Percentiles rank a stretch among this genome's conserved stretches.
phyloP scores from a whole-genome alignment of 2,329 filamentous ascomycete species.

The Penicillium polonicum region DNA sequence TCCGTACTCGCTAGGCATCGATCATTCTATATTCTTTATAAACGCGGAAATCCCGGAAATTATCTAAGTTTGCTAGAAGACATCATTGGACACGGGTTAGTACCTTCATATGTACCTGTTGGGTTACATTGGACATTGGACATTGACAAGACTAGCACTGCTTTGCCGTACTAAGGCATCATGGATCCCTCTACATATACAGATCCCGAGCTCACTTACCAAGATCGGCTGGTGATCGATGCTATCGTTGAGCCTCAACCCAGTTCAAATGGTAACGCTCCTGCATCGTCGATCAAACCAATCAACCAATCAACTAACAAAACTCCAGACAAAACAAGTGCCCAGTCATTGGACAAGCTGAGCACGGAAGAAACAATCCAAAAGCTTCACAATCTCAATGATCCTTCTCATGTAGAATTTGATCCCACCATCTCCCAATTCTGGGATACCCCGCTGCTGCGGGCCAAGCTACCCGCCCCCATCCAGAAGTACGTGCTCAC shows the following conservation, averaged over 20 bases:
- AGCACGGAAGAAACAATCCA: slow-evolving; percentile 37
- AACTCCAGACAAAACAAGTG: slow-evolving; percentile 8
- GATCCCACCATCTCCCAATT: slow-evolving; percentile 56
- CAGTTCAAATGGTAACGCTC: slow-evolving; percentile 12
- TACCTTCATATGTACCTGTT: neutral
- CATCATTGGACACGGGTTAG: neutral
- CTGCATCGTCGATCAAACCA: neutral
- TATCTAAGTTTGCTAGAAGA: neutral
- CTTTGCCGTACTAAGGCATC: neutral
- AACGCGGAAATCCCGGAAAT: neutral
- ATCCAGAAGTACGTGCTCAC: slow-evolving; percentile 54
- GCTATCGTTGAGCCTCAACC: slow-evolving; percentile 36
- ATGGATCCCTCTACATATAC: slow-evolving; percentile 34
- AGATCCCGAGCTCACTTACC: slow-evolving; percentile 37
- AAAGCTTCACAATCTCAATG: slow-evolving; percentile 51
- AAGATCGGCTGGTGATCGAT: slow-evolving; percentile 42
- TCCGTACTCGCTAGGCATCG: neutral
- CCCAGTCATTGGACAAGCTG: slow-evolving; percentile 14
- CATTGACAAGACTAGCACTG: slow-evolving; percentile 3
- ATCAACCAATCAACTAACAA: neutral
- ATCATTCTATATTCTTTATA: neutral
- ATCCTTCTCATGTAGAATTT: slow-evolving; percentile 50
- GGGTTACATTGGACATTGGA: neutral
- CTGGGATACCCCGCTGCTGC: slow-evolving; percentile 51
- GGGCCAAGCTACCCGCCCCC: slow-evolving; percentile 32